Conservation (phyloP, 2,329 filamentous ascomycete species). For the Tricladium varicosporioides region DNA sequence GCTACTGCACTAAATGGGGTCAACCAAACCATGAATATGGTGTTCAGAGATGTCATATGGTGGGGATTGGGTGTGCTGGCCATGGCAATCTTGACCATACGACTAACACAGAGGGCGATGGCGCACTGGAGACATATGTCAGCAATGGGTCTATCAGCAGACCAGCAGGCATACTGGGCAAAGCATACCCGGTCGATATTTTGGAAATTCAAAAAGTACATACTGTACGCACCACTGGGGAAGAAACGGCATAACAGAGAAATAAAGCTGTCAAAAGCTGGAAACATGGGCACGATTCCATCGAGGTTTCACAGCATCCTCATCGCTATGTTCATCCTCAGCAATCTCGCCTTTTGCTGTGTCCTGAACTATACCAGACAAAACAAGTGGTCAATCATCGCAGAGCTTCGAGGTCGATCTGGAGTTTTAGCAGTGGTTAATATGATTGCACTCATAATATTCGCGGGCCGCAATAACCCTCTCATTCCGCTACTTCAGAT, state of each 20-base stretch:
- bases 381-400: conserved; percentile 64
- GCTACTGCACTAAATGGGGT: conserved; percentile 58
- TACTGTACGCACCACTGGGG: conserved; percentile 63
- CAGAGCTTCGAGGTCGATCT: conserved; percentile 81
- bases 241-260: conserved; percentile 67
- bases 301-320: conserved; percentile 61
- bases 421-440: conserved; percentile 84
- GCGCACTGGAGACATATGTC: conserved; percentile 57
- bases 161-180: conserved; percentile 59
- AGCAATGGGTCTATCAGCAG: conserved; percentile 52
- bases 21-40: conserved; percentile 55
- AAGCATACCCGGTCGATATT: conserved; percentile 30
- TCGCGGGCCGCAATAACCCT: conserved; percentile 91
- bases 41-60: conserved; percentile 58
- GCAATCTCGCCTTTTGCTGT: conserved; percentile 63
- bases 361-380: conserved; percentile 56
- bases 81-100: conserved; percentile 51
- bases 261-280: conserved; percentile 57
- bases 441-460: conserved; percentile 85
- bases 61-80: conserved; percentile 58
- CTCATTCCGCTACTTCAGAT: conserved; percentile 78
- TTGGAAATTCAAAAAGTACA: conserved; percentile 56
- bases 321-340: conserved; percentile 54
- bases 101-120: conserved; percentile 53
- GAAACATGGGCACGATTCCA: conserved; percentile 62